Base-by-base conservation (phyloP, 2,329 filamentous ascomycete genomes). In the Paramyrothecium sp. region DNA sequence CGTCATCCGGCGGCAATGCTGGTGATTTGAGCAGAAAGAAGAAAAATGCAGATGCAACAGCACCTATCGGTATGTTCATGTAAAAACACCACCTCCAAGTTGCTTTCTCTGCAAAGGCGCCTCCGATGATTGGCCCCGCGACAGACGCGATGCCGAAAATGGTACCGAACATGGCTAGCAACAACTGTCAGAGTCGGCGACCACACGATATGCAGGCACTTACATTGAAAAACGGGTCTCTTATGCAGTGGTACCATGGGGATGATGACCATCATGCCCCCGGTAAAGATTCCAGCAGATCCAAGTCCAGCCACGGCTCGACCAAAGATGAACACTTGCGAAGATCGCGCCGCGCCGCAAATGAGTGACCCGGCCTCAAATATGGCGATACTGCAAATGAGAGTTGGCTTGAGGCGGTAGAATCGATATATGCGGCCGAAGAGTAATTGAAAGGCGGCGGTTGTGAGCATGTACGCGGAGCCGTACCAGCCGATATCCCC, bases 401-500 rank as follows among this genome's bases (percentile, higher is more conserved):
- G 83, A 2, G 69, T 68, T 72, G 71, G 76, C 57, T 81, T 80
- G 60, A 80, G 71, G 56, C 78, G 74, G 61, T 83, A 85, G 60
- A 81, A 81, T 60, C 76, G 78, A 67, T 83, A 85, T 44, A 85
- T 74, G 44, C 81, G 75, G 7, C 82, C 82, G 64, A 81, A 84
- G 10, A 83, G 64, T 3, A 83, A 73, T 63, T 83, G 80, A 20
- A 70, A 73, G n/a, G 81, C 81, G 7, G 81, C 78, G 2, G 82
- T 82, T 13, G 84, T 85, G 60, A 88, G 73, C 76, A 87, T 81
- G 66, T 86, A 86, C 1, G 83, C 79, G 41, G 82, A 83, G 5
- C 81, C 84, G 67, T 88, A 88, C 85, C 85, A 88, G 54, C 84
- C 84, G 56, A 88, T 83, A 59, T 88, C 85, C 2, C 80, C 79